These are phyloP conservation scores for Alternaria ventricosa DNA, from an alignment of 2,329 filamentous ascomycete species.

Conservation along the genomic window DNA sequence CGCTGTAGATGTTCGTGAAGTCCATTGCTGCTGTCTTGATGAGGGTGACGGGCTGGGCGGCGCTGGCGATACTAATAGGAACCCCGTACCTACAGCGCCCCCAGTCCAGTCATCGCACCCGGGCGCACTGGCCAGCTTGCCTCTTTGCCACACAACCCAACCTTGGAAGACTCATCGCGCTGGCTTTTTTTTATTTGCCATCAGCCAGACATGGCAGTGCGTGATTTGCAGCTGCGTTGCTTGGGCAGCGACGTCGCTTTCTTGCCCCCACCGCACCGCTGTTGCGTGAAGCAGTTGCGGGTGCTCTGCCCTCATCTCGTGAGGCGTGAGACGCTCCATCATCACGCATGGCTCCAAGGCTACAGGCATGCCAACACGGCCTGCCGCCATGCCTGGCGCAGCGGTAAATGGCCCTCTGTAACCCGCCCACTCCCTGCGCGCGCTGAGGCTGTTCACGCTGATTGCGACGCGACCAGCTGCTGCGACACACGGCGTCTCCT, in stretches of 20 bases:
- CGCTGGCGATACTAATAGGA: slow-evolving; percentile 38
- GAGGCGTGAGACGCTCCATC: slow-evolving; percentile 24
- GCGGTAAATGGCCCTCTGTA: slow-evolving; percentile 7
- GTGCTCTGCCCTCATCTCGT: background rate
- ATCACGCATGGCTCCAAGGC: slow-evolving; percentile 18
- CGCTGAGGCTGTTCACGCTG: slow-evolving; percentile 18
- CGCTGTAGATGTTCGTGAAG: slow-evolving; percentile 39
- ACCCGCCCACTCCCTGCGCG: slow-evolving; percentile 1
- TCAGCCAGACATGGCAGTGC: background rate
- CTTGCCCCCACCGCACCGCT: background rate
- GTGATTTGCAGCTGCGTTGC: slow-evolving; percentile 5
- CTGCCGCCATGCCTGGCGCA: slow-evolving; percentile 28
- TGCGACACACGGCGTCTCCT: slow-evolving; percentile 37
- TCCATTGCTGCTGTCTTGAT: slow-evolving; percentile 44
- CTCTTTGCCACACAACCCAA: slow-evolving; percentile 28
- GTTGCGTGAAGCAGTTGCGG: background rate
- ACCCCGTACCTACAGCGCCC: slow-evolving; percentile 28
- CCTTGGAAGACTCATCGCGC: slow-evolving; percentile 27
- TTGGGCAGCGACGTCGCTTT: background rate
- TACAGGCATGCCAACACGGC: slow-evolving; percentile 22
- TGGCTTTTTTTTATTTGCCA: slow-evolving; percentile 1
- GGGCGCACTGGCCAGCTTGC: slow-evolving; percentile 27
- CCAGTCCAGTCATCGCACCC: slow-evolving; percentile 33
- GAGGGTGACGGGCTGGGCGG: slow-evolving; percentile 33
- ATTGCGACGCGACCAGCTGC: slow-evolving; percentile 18